A percentile compares a stretch with the other conserved stretches of the same genome.
Conservation (phyloP, 441 rosid species). For the Erodium texanum region DNA sequence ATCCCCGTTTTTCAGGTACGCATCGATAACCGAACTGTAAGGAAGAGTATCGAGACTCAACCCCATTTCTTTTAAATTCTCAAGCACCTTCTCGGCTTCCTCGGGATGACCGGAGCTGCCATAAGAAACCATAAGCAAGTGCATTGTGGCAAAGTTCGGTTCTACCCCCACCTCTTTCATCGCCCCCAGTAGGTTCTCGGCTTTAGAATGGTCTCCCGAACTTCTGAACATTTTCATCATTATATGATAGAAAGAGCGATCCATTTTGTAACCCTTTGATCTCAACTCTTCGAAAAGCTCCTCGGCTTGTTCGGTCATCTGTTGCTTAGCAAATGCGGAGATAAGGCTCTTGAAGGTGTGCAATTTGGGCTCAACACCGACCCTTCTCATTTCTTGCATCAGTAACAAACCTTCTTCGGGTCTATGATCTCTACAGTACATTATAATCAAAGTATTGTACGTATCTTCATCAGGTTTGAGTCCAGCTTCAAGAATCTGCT, state of each 20-base stretch:
- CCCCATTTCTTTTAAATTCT: constrained; percentile 57
- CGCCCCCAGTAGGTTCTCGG: constrained; percentile 53
- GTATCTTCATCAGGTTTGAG: constrained; percentile 80
- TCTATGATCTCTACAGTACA: constrained; percentile 84
- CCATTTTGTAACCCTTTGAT: constrained; percentile 60
- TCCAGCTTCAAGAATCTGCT: constrained; percentile 52
- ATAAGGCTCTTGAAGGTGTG: constrained; percentile 90
- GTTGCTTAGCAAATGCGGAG: constrained; percentile 75
- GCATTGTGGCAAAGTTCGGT: constrained; percentile 82
- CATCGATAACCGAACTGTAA: constrained; percentile 81
- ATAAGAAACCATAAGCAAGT: constrained; percentile 87
- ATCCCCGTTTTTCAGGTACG: constrained; percentile 69
- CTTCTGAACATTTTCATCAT: constrained; percentile 87
- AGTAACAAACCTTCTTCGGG: constrained; percentile 75
- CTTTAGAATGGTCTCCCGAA: constrained; percentile 63
- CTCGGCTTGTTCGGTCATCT: constrained; percentile 62
- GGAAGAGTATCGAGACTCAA: constrained; percentile 60
- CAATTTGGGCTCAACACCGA: constrained; percentile 64
- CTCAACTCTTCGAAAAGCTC: constrained; percentile 58
- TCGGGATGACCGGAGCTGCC: constrained; percentile 79
- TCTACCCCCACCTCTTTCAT: constrained; percentile 83
- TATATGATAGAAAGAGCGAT: constrained; percentile 79
- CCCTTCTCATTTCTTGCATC: constrained; percentile 69
- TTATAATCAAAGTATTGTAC: constrained; percentile 65
- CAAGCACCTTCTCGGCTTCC: constrained; percentile 79